A percentile compares a stretch with the other conserved stretches of the same genome.
These are phyloP conservation scores for Nicotiana sylvestris DNA, from an alignment of 257 asterid genomes.

Conservation along the genomic window DNA sequence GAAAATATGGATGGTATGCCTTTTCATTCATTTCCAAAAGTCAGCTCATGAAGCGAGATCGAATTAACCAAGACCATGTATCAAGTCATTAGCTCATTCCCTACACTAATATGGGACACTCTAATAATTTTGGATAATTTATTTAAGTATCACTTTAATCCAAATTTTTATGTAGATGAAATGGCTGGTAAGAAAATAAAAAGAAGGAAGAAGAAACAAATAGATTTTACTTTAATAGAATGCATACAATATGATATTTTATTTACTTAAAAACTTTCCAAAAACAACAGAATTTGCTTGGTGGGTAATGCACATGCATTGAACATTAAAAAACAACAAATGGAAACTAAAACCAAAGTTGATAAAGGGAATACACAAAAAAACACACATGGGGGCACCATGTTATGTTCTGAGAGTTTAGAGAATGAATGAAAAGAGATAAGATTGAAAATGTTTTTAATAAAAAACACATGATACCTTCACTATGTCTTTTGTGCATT, in stretches of 20 bases:
- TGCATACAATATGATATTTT: background rate
- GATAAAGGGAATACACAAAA: background rate
- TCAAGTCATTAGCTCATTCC: too few species aligned
- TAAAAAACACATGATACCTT: background rate
- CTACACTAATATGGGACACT: too few species aligned
- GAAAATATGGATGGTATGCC: too few species aligned
- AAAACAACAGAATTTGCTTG: background rate
- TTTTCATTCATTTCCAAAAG: too few species aligned
- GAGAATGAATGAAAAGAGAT: background rate
- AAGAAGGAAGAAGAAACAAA: background rate
- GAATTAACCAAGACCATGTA: too few species aligned
- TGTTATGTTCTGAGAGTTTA: background rate
- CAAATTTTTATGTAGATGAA: background rate
- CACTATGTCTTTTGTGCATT: background rate
- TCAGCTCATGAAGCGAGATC: too few species aligned
- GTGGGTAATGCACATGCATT: slow-evolving; percentile 3
- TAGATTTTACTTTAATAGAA: background rate
- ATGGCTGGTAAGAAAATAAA: background rate
- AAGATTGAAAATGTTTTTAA: background rate
- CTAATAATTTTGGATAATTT: too few species aligned
- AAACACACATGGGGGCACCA: background rate
- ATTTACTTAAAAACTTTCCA: background rate
- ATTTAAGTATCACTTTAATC: background rate
- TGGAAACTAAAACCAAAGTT: background rate
- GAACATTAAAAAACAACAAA: background rate